Evolutionary conservation across 2,329 filamentous ascomycete species (phyloP).

Genomic region (Penicillium sp.): DNA sequence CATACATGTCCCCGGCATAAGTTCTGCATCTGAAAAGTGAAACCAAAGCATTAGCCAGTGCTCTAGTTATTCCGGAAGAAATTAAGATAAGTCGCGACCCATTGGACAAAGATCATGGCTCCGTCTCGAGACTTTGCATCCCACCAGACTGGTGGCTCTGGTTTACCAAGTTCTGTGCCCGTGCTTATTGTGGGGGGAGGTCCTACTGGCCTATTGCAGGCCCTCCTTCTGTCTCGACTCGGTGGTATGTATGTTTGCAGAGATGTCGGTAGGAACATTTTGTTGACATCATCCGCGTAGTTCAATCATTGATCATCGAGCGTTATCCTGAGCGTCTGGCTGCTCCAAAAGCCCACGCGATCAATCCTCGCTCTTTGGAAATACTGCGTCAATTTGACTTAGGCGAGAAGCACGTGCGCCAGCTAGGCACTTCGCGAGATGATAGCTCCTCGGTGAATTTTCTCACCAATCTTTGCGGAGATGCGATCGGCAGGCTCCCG

Average conservation of each 20-base stretch:
- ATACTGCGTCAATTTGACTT: slow-evolving; percentile 23
- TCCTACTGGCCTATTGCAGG: slow-evolving; percentile 36
- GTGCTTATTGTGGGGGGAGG: slow-evolving; percentile 42
- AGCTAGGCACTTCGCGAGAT: slow-evolving; percentile 32
- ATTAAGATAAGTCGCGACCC: too few relatives aligned
- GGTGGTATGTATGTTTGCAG: slow-evolving; percentile 18
- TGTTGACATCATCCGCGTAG: neutral
- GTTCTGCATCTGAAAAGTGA: neutral
- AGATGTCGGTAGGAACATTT: neutral
- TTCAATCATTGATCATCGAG: slow-evolving; percentile 21
- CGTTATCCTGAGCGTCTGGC: slow-evolving; percentile 21
- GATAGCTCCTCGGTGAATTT: slow-evolving; percentile 43
- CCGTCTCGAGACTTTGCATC: slow-evolving; percentile 1
- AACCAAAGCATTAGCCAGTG: neutral
- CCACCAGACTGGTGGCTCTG: neutral
- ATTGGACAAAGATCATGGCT: neutral
- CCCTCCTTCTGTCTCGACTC: slow-evolving; percentile 34
- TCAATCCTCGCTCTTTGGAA: slow-evolving; percentile 27
- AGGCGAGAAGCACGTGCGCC: slow-evolving; percentile 23
- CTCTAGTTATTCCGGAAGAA: neutral
- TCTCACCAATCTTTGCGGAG: slow-evolving; percentile 36
- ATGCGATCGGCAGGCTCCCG: slow-evolving; percentile 36
- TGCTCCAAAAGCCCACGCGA: slow-evolving; percentile 27
- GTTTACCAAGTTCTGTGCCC: slow-evolving; percentile 1
- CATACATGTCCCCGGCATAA: neutral